Evolutionary conservation across 257 asterid genomes (phyloP).

Genomic region (Osmanthus fragrans): DNA sequence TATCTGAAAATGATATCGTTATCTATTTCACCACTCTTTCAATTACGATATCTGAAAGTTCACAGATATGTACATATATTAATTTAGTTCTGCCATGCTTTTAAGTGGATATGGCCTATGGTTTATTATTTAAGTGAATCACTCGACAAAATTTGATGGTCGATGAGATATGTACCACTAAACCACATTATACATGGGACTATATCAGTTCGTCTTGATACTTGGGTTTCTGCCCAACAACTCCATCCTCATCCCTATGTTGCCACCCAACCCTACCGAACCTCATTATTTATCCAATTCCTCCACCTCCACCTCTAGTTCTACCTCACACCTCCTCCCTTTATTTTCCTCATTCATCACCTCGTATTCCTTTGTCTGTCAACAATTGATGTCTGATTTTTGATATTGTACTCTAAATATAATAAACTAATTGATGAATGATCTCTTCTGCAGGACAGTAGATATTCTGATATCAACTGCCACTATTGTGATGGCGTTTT

Average conservation of each 20-base stretch:
- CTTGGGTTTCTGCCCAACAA: background rate
- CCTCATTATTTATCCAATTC: background rate
- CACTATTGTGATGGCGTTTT: background rate
- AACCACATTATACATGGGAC: background rate
- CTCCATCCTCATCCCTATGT: background rate
- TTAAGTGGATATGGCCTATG: background rate
- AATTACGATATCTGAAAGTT: background rate
- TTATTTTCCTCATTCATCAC: background rate
- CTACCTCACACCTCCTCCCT: background rate
- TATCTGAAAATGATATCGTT: background rate
- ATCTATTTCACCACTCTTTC: background rate
- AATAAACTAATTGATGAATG: background rate
- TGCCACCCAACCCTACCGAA: background rate
- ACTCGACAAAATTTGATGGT: background rate
- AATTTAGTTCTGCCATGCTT: background rate
- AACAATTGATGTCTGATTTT: background rate
- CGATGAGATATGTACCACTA: background rate
- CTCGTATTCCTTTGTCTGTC: background rate
- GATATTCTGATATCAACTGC: background rate
- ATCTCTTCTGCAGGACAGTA: background rate
- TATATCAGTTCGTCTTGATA: background rate
- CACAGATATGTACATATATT: background rate
- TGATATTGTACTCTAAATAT: background rate
- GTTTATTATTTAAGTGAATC: background rate
- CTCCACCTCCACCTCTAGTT: background rate